Base-by-base conservation (phyloP, 306 rosid species). In the Lablab purpureus region DNA sequence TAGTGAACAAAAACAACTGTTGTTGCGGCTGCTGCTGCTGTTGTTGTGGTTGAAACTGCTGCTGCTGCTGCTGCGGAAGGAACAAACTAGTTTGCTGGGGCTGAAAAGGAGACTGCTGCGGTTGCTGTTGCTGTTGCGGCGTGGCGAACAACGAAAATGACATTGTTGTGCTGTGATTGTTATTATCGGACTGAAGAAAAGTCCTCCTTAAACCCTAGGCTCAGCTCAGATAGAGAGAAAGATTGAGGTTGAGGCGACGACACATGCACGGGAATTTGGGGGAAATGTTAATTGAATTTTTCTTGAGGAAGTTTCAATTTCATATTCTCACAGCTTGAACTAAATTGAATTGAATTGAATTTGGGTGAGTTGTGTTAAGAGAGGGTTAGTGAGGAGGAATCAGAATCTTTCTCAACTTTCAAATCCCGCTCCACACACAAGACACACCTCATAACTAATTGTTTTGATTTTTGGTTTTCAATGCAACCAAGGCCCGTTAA, bases 91-190 rank as follows among this genome's bases (percentile, higher is more conserved):
- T 76, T 73, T 82, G 74, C 23, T 68, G 74, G 14, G 56, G 91
- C 79, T 87, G 97, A 37, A 88, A 85, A 5, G 80, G 88, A 21
- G 84, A 82, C n/a, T 74, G 91, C 12, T 76, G 91, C 45, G 81
- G 71, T 77, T 89, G 84, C 36, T 7, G 37, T 32, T 59, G 79
- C 21, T 64, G 81, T 62, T 75, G 99, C 10, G 97, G 90, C 12
- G 97, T 85, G 18, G 96, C 83, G 80, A 93, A 91, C 71, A 95
- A 4, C 6, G 99, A 84, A 80, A 91, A 90, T 28, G 99, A 84
- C 99, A 95, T 95, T 81, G 67, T 71, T 75, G 70, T 59, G 40
- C 10, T 75, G 67, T 41, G 40, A 12, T 28, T 19, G 37, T 52
- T 19, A 56, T 64, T 32, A 50, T 27, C 73, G 69, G 45, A 59